Evolutionary conservation across 495 filamentous ascomycete species (phyloP).

Genomic region (Cercophora newfieldiana): DNA sequence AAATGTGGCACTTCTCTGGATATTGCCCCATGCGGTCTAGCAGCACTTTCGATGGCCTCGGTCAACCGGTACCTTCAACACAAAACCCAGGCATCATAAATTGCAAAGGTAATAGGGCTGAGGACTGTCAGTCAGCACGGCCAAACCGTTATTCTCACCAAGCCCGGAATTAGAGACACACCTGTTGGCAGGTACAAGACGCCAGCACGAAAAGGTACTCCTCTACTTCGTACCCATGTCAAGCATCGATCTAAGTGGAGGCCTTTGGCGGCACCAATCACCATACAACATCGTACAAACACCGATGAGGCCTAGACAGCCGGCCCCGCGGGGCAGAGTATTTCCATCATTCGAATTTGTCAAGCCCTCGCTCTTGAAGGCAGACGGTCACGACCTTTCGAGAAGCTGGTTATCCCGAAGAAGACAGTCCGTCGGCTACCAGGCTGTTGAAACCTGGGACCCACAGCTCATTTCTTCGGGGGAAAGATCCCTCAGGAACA

Average conservation of each 20-base stretch:
- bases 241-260: neutral
- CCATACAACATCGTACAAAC: neutral
- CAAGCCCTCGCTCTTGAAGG: neutral
- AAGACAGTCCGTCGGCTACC: neutral
- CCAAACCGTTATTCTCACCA: neutral
- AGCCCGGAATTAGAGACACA: neutral
- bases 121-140: neutral
- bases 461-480: neutral
- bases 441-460: neutral
- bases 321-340: neutral
- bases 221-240: neutral
- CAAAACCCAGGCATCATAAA: neutral
- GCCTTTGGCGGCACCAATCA: neutral
- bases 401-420: neutral
- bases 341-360: neutral
- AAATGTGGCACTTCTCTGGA: neutral
- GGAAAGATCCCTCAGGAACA: neutral
- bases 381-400: neutral
- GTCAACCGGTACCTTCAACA: neutral
- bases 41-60: neutral
- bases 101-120: neutral
- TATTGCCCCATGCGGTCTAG: neutral
- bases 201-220: neutral
- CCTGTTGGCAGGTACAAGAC: neutral
- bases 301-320: neutral